Conservation (phyloP, 176 grass and related monocot genomes). For the Cymbopogon citratus region DNA sequence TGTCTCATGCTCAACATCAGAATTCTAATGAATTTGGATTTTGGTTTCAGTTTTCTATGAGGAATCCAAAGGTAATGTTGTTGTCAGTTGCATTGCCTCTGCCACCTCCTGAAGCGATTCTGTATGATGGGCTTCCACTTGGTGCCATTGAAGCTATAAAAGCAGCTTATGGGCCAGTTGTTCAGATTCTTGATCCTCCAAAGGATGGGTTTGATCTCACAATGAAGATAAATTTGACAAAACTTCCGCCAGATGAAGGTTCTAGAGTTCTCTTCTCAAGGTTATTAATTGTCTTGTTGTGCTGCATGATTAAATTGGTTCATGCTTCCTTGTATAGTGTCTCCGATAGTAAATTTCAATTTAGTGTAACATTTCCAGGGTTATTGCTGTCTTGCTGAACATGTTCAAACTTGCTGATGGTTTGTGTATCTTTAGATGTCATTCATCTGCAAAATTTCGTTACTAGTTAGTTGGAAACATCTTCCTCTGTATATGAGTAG, state of each 20-base stretch:
- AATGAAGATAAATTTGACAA: constrained; percentile 95
- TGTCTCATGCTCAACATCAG: background rate
- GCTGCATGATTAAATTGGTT: constrained; percentile 35
- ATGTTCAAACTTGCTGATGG: constrained; percentile 10
- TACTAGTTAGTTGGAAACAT: background rate
- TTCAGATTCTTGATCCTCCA: constrained; percentile 95
- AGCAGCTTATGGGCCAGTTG: constrained; percentile 66
- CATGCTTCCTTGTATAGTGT: constrained; percentile 7
- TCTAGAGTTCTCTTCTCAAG: constrained; percentile 89
- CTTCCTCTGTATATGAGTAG: background rate
- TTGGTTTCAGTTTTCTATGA: constrained; percentile 69
- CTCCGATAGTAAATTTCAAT: background rate
- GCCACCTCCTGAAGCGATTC: constrained; percentile 74
- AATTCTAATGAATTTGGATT: constrained; percentile 18
- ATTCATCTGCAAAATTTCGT: background rate
- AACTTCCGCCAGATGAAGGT: constrained; percentile 95
- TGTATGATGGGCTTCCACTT: constrained; percentile 80
- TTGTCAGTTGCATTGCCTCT: constrained; percentile 76
- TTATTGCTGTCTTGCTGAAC: constrained; percentile 48
- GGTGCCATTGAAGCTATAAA: constrained; percentile 93
- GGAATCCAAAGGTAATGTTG: constrained; percentile 79
- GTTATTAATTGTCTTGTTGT: constrained; percentile 82
- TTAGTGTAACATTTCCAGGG: constrained; percentile 45
- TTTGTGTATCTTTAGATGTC: constrained; percentile 12
- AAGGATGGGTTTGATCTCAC: constrained; percentile 96